A percentile compares a stretch with the other conserved stretches of the same genome.
Conservation (phyloP, 257 asterid genomes). For the Solanum piurae region DNA sequence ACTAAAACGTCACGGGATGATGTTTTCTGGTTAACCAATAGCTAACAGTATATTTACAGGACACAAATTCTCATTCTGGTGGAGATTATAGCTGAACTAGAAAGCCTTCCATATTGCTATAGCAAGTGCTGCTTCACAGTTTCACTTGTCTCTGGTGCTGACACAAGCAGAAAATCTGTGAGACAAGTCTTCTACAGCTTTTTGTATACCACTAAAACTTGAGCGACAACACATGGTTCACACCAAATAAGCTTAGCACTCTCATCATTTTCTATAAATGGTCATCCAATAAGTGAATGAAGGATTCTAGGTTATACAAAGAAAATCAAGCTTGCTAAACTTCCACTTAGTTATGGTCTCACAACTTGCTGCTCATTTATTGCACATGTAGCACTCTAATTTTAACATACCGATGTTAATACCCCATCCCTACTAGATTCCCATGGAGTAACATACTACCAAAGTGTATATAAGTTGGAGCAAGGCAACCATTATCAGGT, state of each 20-base stretch:
- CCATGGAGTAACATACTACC: neutral
- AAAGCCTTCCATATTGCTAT: neutral
- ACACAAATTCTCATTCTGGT: neutral
- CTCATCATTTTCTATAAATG: neutral
- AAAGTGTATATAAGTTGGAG: neutral
- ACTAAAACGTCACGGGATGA: neutral
- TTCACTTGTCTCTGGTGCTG: neutral
- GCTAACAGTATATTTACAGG: neutral
- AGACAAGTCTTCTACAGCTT: neutral
- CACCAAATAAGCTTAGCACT: neutral
- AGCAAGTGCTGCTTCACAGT: neutral
- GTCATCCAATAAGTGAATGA: neutral
- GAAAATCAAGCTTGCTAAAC: neutral
- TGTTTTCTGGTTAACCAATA: neutral
- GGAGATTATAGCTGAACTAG: neutral
- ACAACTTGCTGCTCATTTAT: neutral
- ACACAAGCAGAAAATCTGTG: neutral
- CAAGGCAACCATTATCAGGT: neutral
- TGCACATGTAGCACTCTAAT: neutral
- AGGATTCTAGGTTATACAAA: neutral
- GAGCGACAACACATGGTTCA: neutral
- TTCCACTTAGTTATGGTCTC: neutral
- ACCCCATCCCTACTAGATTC: neutral
- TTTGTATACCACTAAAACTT: neutral
- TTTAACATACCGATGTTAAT: neutral